Evolutionary conservation across 2,329 filamentous ascomycete species (phyloP).

Genomic region (Colletotrichum spaethianum): DNA sequence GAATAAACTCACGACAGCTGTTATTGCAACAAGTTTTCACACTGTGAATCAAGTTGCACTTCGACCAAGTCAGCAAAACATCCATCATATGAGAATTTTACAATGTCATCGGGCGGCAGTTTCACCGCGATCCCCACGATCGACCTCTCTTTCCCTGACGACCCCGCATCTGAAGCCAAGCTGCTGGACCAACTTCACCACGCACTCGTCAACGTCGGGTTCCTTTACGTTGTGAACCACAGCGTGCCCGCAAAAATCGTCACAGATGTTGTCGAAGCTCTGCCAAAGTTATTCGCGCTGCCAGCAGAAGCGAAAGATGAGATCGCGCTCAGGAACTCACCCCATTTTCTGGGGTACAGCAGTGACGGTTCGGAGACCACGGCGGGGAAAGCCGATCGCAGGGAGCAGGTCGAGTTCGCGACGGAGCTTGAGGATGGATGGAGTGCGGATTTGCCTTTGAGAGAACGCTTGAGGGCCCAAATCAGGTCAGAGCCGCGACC

Average conservation of each 20-base stretch:
- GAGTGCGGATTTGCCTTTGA: constrained; percentile 51
- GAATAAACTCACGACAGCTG: not conserved
- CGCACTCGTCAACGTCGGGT: constrained; percentile 65
- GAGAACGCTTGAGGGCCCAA: constrained; percentile 62
- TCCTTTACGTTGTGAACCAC: constrained; percentile 68
- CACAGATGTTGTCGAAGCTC: constrained; percentile 53
- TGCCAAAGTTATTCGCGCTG: constrained; percentile 62
- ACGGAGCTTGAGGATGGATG: constrained; percentile 64
- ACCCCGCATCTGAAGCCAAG: constrained; percentile 49
- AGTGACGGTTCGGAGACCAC: constrained; percentile 69
- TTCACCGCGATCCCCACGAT: constrained; percentile 63
- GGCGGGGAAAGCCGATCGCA: constrained; percentile 63
- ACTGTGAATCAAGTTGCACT: not conserved
- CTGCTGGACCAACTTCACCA: constrained; percentile 60
- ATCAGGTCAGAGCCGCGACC: constrained; percentile 54
- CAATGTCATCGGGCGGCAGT: constrained; percentile 13
- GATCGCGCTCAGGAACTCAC: constrained; percentile 65
- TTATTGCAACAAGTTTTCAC: no score
- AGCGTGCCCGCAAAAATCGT: constrained; percentile 55
- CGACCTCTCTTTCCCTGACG: constrained; percentile 60
- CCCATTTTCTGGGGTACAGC: constrained; percentile 74
- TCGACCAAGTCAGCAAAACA: not conserved
- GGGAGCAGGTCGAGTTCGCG: constrained; percentile 74
- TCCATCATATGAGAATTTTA: not conserved
- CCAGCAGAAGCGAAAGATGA: constrained; percentile 53